Evolutionary conservation across 306 rosid species (phyloP), one percentile per base, ranked within the genome.

Genomic region (Sesbania bispinosa): DNA sequence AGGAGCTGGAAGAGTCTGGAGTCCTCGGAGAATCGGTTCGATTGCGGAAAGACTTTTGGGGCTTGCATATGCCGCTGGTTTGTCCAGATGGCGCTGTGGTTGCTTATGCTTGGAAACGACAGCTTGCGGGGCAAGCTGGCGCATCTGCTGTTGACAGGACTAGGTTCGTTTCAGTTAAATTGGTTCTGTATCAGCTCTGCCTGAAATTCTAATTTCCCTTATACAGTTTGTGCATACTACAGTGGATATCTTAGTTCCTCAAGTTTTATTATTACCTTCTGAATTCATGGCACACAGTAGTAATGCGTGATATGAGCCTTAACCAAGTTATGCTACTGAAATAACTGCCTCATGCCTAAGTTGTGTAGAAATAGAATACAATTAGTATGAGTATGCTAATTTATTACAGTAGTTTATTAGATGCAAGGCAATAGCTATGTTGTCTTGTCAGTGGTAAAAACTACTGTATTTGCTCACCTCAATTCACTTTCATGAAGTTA

Each of bases 31-130:
- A 93, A 55, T 83, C 98, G 10, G 82, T 91, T 42, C 85, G 91
- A 29, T 83, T 89, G 5, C 82, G 94, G 71, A 88, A 96, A 55
- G 89, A 93, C 69, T 88, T 93, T 42, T 93, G 98, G 98, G 98
- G 97, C 1, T 41, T 88, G 63, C 96, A 90, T 80, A 93, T 93
- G 98, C 98, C 97, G 1, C 70, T 93, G 82, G 94, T 90, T 74
- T 93, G 98, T 73, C 97, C 98, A 1, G 97, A 93, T 13, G 98
- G 94, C 0, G 96, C 97, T 2, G 96, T 90, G 7, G 98, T 93
- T 62, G 98, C 97, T 0, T 93, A 90, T 69, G 98, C 98, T 46
- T 93, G 98, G 97, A 93, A 90, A 68, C 92, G 96, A 10, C 93
- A 90, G 62, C 87, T 93, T 16, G 98, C 98, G 1, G 96, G 96